phyloP scores from a whole-genome alignment of 139 green algal genomes.

The Picochlorum sp. region DNA sequence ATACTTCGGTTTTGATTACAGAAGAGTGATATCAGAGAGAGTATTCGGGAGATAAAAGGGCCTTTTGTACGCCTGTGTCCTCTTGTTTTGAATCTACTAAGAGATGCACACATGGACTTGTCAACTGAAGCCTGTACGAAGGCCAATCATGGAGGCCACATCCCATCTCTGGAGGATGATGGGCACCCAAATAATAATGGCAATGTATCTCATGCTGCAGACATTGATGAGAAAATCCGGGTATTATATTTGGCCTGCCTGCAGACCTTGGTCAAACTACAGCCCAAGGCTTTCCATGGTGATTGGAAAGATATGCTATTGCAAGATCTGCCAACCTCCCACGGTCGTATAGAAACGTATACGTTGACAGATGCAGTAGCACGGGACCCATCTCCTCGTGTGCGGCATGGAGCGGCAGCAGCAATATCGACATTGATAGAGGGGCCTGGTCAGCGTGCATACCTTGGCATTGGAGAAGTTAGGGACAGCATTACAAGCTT shows the following conservation, averaged over 20 bases:
- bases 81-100: too few species aligned
- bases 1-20: too few species aligned
- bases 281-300: conserved; percentile 47
- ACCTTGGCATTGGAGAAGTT: conserved; percentile 53
- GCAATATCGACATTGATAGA: conserved; percentile 47
- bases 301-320: conserved; percentile 53
- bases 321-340: background rate
- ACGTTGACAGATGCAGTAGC: conserved; percentile 49
- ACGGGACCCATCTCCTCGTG: conserved; percentile 41
- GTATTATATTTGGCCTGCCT: conserved; percentile 35
- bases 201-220: too few species aligned
- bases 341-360: background rate
- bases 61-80: too few species aligned
- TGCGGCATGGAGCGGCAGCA: conserved; percentile 42
- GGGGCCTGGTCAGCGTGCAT: conserved; percentile 42
- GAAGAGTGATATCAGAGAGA: too few species aligned
- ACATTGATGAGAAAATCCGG: conserved; percentile 27
- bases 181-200: too few species aligned
- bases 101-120: too few species aligned
- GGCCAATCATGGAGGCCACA: too few species aligned
- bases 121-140: too few species aligned
- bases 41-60: too few species aligned
- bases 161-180: too few species aligned
- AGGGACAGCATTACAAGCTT: conserved; percentile 36
- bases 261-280: conserved; percentile 44